These are phyloP conservation scores for Claviceps sorghi DNA, from an alignment of 2,329 filamentous ascomycete genomes.

Conservation along the genomic window DNA sequence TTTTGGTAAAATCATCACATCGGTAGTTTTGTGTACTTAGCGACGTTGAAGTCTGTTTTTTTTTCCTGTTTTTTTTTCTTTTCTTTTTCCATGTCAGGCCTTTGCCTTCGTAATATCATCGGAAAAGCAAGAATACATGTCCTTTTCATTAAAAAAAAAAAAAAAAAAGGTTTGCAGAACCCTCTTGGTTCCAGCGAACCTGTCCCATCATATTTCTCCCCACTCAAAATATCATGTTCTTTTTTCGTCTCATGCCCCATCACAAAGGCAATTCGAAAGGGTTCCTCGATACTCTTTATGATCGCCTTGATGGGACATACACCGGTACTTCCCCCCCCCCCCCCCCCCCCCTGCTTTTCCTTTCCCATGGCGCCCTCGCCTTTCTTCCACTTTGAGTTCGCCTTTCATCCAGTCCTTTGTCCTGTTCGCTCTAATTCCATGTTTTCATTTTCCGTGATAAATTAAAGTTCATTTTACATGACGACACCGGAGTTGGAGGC, in stretches of 20 bases:
- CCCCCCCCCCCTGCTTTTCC: slow-evolving; percentile 12
- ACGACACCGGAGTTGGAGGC: slow-evolving; percentile 99
- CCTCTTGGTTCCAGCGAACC: slow-evolving; percentile 13
- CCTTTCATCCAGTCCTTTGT: slow-evolving; percentile 3
- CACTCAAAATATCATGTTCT: neutral
- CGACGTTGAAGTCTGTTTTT: too few species aligned
- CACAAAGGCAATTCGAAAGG: slow-evolving; percentile 2
- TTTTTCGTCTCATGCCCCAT: neutral
- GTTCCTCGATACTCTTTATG: slow-evolving; percentile 13
- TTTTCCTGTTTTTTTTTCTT: too few species aligned
- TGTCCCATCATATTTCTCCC: neutral
- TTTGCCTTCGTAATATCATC: too few species aligned
- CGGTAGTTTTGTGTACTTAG: too few species aligned
- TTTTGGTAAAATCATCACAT: too few species aligned
- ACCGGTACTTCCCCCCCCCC: too few species aligned
- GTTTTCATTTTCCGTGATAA: neutral
- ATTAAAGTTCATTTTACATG: slow-evolving; percentile 58
- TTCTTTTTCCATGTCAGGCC: too few species aligned
- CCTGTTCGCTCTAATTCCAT: neutral
- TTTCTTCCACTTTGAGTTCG: slow-evolving; percentile 8
- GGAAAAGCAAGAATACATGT: too few species aligned
- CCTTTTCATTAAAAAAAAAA: too few species aligned
- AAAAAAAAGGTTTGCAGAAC: slow-evolving; percentile 26
- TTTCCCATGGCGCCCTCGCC: slow-evolving; percentile 12
- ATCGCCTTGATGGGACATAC: slow-evolving; percentile 19